phyloP scores from a whole-genome alignment of 805 yeast species.

The Pichia phayaonensis region DNA sequence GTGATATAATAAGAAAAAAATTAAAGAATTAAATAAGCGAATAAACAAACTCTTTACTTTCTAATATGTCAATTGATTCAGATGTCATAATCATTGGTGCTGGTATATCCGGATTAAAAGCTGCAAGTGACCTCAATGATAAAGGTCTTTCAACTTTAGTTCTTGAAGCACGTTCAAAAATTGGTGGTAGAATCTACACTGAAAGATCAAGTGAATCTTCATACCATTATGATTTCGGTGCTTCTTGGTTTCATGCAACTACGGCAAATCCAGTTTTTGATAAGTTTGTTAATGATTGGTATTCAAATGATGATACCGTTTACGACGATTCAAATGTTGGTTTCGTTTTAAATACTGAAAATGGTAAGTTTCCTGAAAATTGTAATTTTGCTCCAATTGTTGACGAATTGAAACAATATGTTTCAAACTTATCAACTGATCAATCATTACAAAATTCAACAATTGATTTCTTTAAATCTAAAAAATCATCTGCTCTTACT shows the following conservation, averaged over 20 bases:
- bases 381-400: conserved; percentile 29
- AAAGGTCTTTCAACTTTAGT: conserved; percentile 31
- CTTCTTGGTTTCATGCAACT: conserved; percentile 48
- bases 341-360: conserved; percentile 4
- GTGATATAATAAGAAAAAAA: no score
- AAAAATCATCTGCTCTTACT: conserved; percentile 14
- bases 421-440: conserved; percentile 27
- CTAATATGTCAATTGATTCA: conserved; percentile 6
- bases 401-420: conserved; percentile 25
- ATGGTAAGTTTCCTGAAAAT: conserved; percentile 12
- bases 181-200: conserved; percentile 39
- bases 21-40: no score
- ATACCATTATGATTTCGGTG: conserved; percentile 40
- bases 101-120: conserved; percentile 45
- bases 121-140: conserved; percentile 33
- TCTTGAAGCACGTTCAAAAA: conserved; percentile 38
- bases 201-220: conserved; percentile 19
- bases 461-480: conserved; percentile 17
- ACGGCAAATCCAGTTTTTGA: conserved; percentile 34
- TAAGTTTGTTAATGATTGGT: conserved; percentile 19
- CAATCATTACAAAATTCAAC: conserved; percentile 20
- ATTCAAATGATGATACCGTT: conserved; percentile 17
- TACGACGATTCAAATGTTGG: conserved; percentile 26
- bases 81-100: conserved; percentile 41
- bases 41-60: no score